phyloP scores from a whole-genome alignment of 1,284 basidiomycete genomes.

The Cryptococcus hybrid region DNA sequence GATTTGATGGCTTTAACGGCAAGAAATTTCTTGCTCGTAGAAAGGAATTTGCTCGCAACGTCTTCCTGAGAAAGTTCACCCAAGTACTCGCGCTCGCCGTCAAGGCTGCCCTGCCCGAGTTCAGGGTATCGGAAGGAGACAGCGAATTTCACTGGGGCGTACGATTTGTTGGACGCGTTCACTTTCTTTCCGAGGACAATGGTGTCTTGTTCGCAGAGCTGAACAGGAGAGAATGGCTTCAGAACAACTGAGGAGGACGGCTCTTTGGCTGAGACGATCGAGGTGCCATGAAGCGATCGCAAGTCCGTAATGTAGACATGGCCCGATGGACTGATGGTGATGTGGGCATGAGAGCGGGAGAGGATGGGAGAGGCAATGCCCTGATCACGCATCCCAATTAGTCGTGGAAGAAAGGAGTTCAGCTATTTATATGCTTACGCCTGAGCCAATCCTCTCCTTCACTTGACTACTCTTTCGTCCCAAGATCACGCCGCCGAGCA shows the following conservation, averaged over 20 bases:
- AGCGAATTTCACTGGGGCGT: slow-evolving; percentile 11
- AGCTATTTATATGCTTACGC: neutral
- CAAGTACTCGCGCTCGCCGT: slow-evolving; percentile 2
- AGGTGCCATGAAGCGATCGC: slow-evolving; percentile 30
- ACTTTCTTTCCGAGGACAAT: slow-evolving; percentile 30
- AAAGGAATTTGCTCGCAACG: slow-evolving; percentile 2
- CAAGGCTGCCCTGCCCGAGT: slow-evolving; percentile 2
- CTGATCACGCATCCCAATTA: slow-evolving; percentile 6
- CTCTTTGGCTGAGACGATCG: slow-evolving; percentile 1
- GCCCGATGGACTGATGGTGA: slow-evolving; percentile 22
- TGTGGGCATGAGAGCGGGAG: slow-evolving; percentile 31
- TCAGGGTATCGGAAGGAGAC: slow-evolving; percentile 15
- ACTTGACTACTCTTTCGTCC: slow-evolving; percentile 11
- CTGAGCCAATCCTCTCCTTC: neutral
- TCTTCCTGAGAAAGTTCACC: neutral
- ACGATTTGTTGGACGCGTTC: neutral
- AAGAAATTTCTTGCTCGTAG: neutral
- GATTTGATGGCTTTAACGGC: neutral
- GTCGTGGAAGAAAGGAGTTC: neutral
- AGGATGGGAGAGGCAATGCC: slow-evolving; percentile 25
- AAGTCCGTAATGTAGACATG: slow-evolving; percentile 32
- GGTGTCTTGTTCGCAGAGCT: slow-evolving; percentile 22
- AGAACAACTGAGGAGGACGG: neutral
- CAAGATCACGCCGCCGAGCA: slow-evolving; percentile 8
- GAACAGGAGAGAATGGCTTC: slow-evolving; percentile 12